Evolutionary conservation across 1,284 basidiomycete genomes (phyloP).

Genomic region (Papiliotrema terrestris): DNA sequence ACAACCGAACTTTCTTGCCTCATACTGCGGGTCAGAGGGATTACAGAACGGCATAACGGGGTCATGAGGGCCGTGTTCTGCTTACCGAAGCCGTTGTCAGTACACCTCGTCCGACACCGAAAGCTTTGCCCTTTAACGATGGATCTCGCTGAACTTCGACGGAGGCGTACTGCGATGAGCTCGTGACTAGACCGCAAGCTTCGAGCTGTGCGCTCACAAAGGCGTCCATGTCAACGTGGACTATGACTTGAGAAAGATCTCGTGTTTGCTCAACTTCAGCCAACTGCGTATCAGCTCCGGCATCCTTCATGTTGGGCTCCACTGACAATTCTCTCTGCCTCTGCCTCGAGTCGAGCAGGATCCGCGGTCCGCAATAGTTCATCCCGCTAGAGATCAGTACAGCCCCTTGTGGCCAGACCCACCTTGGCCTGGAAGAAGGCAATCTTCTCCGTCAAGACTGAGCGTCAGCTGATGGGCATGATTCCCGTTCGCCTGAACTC

Average conservation of each 20-base stretch:
- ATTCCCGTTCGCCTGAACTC: neutral
- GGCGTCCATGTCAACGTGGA: constrained; percentile 48
- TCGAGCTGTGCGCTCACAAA: constrained; percentile 28
- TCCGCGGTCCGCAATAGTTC: constrained; percentile 34
- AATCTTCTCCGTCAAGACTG: constrained; percentile 45
- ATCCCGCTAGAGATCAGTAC: constrained; percentile 35
- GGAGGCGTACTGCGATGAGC: constrained; percentile 41
- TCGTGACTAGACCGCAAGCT: neutral
- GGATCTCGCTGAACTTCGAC: constrained; percentile 71
- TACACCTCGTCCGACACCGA: constrained; percentile 74
- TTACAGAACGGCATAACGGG: no score
- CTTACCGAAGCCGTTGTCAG: constrained; percentile 67
- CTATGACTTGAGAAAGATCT: constrained; percentile 74
- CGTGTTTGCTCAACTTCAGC: constrained; percentile 69
- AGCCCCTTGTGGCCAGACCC: neutral
- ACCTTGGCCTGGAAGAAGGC: constrained; percentile 44
- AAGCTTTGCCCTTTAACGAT: constrained; percentile 72
- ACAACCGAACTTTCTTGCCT: constrained; percentile 81
- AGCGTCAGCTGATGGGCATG: neutral
- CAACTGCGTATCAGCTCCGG: constrained; percentile 53
- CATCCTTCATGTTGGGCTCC: no score
- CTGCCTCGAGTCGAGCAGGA: constrained; percentile 26
- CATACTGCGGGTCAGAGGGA: constrained; percentile 60
- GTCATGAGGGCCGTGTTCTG: no score
- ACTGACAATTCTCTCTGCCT: constrained; percentile 46